A percentile compares a stretch with the other conserved stretches of the same genome.
Evolutionary conservation across 495 filamentous ascomycete species (phyloP).

Genomic region (Lasiosphaeria miniovina): DNA sequence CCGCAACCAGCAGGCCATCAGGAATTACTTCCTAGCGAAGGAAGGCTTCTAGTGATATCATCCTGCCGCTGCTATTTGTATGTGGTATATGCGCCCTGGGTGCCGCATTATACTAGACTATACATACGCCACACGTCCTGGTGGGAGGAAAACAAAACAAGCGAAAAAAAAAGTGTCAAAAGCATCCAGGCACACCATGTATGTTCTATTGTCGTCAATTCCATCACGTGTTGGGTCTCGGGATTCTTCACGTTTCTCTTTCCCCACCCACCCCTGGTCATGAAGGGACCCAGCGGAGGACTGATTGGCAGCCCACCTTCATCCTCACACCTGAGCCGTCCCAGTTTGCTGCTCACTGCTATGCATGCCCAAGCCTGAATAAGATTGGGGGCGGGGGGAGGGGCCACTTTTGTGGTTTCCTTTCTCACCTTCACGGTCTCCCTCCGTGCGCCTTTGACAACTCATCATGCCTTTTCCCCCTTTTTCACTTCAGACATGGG

Average conservation of each 20-base stretch:
- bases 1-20: slow-evolving; percentile 60
- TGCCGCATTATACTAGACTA: no score
- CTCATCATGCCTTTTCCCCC: slow-evolving; percentile 14
- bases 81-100: no score
- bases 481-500: slow-evolving; percentile 1
- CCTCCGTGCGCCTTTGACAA: slow-evolving; percentile 13
- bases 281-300: neutral
- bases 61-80: neutral
- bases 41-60: slow-evolving; percentile 42
- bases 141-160: neutral
- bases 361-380: no score
- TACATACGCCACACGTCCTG: no score
- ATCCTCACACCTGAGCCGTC: neutral
- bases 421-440: neutral
- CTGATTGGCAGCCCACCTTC: neutral
- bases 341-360: no score
- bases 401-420: neutral
- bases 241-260: slow-evolving; percentile 3
- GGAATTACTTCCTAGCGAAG: slow-evolving; percentile 60
- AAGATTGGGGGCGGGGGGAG: neutral
- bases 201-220: neutral
- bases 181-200: neutral
- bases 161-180: neutral
- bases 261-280: neutral
- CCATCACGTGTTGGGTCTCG: slow-evolving; percentile 15